These are phyloP conservation scores for Talaromyces thailandensis DNA, from an alignment of 495 filamentous ascomycete species.

Conservation along the genomic window DNA sequence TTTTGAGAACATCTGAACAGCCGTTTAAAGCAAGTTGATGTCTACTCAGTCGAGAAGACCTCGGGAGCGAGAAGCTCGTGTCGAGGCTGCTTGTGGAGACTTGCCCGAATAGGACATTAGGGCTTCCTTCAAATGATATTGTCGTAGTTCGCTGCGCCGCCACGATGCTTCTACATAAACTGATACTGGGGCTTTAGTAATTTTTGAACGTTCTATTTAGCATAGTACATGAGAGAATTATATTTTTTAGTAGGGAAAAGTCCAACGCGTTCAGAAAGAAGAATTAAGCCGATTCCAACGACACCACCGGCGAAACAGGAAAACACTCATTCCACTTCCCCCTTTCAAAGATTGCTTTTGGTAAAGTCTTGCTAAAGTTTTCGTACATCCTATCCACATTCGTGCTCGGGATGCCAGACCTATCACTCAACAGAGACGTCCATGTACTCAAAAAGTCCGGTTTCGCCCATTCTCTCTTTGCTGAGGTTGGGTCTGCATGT, in stretches of 20 bases:
- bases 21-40: neutral
- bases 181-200: neutral
- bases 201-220: neutral
- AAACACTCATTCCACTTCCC: neutral
- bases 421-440: neutral
- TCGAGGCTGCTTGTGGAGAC: neutral
- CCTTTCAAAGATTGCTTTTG: neutral
- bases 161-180: neutral
- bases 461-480: neutral
- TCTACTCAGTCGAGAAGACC: too few relatives aligned
- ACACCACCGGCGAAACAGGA: neutral
- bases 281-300: neutral
- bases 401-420: neutral
- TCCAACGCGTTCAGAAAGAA: neutral
- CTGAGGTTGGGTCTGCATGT: neutral
- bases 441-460: neutral
- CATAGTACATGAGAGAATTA: too few relatives aligned
- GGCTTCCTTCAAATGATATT: neutral
- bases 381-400: neutral
- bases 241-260: neutral
- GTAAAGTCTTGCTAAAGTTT: neutral
- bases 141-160: neutral
- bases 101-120: neutral
- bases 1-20: neutral
- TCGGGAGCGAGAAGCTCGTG: neutral